Evolutionary conservation across 345 rosid genomes (phyloP).

Genomic region (Firmiana major): DNA sequence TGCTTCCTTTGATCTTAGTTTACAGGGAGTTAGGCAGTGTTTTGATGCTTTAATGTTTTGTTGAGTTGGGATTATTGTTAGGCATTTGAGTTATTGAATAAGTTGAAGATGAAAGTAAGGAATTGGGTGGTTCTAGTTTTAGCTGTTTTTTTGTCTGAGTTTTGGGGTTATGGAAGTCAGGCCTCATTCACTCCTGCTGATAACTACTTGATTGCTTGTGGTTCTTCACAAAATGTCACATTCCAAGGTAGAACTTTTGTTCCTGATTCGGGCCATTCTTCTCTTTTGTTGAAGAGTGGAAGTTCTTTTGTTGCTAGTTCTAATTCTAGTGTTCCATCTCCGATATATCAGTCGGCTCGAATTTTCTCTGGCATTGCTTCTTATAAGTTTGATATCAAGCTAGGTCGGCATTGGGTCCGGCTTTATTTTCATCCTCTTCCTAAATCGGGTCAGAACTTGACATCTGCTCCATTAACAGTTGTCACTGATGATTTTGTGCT

Average conservation of each 20-base stretch:
- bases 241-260: conserved; percentile 71
- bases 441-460: conserved; percentile 49
- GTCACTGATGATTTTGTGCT: conserved; percentile 80
- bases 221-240: conserved; percentile 65
- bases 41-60: conserved; percentile 2
- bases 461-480: conserved; percentile 56
- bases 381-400: conserved; percentile 60
- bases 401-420: conserved; percentile 97
- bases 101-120: conserved; percentile 42
- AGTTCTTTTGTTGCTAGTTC: conserved; percentile 43
- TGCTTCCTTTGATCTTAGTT: conserved; percentile 15
- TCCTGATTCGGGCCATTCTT: conserved; percentile 64
- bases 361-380: conserved; percentile 67
- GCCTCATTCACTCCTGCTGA: conserved; percentile 66
- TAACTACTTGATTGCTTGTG: conserved; percentile 81
- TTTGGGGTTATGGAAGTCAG: conserved; percentile 31
- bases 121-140: conserved; percentile 30
- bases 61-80: conserved; percentile 11
- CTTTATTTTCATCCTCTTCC: conserved; percentile 77
- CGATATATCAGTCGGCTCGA: conserved; percentile 78
- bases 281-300: conserved; percentile 51
- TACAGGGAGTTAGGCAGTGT: neutral
- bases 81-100: conserved; percentile 22
- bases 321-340: conserved; percentile 44
- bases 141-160: conserved; percentile 37